Evolutionary conservation across 1,284 basidiomycete genomes (phyloP), one percentile per base, ranked within the genome.

Genomic region (Ceratobasidium sp.): DNA sequence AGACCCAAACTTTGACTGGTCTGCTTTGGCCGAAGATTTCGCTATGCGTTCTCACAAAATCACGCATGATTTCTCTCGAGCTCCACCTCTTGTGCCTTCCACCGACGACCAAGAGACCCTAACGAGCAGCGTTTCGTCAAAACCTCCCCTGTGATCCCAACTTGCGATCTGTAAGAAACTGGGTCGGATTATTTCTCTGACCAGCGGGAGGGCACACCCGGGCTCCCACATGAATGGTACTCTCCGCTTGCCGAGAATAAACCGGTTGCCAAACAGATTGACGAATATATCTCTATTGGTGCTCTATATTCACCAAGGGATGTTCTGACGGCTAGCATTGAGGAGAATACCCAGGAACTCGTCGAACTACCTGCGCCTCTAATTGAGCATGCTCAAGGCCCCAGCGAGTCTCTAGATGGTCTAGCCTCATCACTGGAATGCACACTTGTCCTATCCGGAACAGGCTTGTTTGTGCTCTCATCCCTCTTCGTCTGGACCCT

Each of bases 371-470:
- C 46, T 3, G 4, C 30, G 10, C 58, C 16, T n/a, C 23, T 28
- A 48, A 23, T 14, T 28, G 43, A 62, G 59, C 26, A 26, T 16
- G 39, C 32, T 30, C 59, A 45, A 16, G 30, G 2, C 26, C 59
- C 59, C 18, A 43, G 41, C 45, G 59, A 46, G 26, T 62, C 48
- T 23, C 10, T 62, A n/a, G 59, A 62, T 23, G 45, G 28, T 4
- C 32, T 64, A 48, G 30, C 46, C 61, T 34, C 61, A 16, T 64
- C 61, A 18, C 32, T 64, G 45, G 30, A 64, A 32, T 28, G 50
- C 32, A 23, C 5, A 10, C 61, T 64, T 18, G 34, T 64, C 18
- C 46, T 50, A 21, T 50, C 45, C 46, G 46, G 46, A n/a, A 30
- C 36, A 26, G 30, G 28, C 3, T n/a, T 36, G 2, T 21, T 64